Evolutionary conservation across 2,329 filamentous ascomycete genomes (phyloP).

Genomic region (Cladosporium sp.): DNA sequence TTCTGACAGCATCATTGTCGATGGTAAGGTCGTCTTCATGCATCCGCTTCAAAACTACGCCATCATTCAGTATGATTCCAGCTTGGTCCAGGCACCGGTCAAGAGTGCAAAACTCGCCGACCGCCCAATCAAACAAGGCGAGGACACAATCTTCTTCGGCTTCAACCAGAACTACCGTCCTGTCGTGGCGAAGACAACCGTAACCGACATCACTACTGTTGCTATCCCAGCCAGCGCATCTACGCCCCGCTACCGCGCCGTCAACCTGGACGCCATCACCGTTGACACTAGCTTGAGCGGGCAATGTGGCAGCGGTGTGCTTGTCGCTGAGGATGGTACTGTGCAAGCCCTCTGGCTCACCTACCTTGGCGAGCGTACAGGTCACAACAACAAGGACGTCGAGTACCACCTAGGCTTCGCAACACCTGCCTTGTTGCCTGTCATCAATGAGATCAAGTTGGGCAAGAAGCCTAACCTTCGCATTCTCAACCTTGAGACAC

Average conservation of each 20-base stretch:
- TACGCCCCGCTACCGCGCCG: constrained; percentile 86
- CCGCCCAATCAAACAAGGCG: constrained; percentile 83
- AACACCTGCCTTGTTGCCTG: constrained; percentile 80
- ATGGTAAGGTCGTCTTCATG: constrained; percentile 90
- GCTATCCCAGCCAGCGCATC: constrained; percentile 91
- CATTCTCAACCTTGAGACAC: constrained; percentile 90
- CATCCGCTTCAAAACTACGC: constrained; percentile 97
- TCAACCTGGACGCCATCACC: constrained; percentile 95
- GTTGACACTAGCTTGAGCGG: constrained; percentile 89
- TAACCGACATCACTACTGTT: constrained; percentile 96
- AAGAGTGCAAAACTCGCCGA: constrained; percentile 79
- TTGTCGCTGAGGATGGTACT: constrained; percentile 82
- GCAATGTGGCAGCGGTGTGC: constrained; percentile 89
- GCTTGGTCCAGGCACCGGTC: constrained; percentile 88
- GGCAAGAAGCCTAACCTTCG: constrained; percentile 76
- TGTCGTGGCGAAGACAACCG: constrained; percentile 87
- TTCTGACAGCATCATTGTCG: constrained; percentile 90
- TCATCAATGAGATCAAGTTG: constrained; percentile 79
- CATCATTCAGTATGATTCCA: constrained; percentile 90
- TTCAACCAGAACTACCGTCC: constrained; percentile 94
- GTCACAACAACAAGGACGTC: constrained; percentile 77
- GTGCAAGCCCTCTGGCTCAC: constrained; percentile 96
- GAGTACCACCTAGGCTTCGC: constrained; percentile 94
- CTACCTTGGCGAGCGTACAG: constrained; percentile 84
- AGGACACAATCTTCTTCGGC: constrained; percentile 94